A percentile compares a stretch with the other conserved stretches of the same genome.
These are phyloP conservation scores for Colletotrichum costaricense DNA, from an alignment of 2,329 filamentous ascomycete species.

Conservation along the genomic window DNA sequence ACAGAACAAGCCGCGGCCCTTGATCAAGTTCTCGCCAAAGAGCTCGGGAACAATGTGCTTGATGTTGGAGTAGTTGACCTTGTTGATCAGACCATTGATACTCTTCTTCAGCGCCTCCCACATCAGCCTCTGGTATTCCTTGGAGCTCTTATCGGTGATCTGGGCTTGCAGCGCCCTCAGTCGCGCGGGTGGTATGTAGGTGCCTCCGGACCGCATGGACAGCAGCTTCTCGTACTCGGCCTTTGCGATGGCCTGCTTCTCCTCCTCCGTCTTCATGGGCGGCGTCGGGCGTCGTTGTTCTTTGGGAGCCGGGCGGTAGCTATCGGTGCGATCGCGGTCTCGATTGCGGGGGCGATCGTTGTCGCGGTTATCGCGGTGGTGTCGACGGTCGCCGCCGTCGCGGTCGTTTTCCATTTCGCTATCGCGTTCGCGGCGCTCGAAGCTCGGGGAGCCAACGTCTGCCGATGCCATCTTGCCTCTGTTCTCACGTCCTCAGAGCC, in stretches of 20 bases:
- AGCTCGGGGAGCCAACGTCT: constrained; percentile 53
- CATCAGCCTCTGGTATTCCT: constrained; percentile 98
- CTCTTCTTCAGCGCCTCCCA: constrained; percentile 99
- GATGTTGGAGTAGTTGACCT: constrained; percentile 98
- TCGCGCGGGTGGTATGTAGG: constrained; percentile 93
- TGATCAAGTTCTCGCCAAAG: constrained; percentile 92
- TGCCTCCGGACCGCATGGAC: constrained; percentile 93
- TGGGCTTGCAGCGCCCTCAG: constrained; percentile 93
- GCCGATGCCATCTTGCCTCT: constrained; percentile 55
- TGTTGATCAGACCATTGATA: constrained; percentile 99
- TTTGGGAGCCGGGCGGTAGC: constrained; percentile 57
- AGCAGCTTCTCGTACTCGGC: constrained; percentile 94
- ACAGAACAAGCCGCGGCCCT: constrained; percentile 92
- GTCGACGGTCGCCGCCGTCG: constrained; percentile 61
- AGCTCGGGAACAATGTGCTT: constrained; percentile 97
- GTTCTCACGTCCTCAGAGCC: background rate
- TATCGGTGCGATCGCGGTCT: constrained; percentile 60
- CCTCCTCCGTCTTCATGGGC: constrained; percentile 73
- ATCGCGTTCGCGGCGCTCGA: constrained; percentile 44
- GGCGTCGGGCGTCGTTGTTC: constrained; percentile 47
- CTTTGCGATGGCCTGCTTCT: constrained; percentile 89
- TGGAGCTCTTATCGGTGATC: constrained; percentile 95
- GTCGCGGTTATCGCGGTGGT: constrained; percentile 42
- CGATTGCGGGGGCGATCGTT: constrained; percentile 38
- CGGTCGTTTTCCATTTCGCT: constrained; percentile 38